Base-by-base conservation (phyloP, 495 filamentous ascomycete genomes). In the Entonaema liquescens region DNA sequence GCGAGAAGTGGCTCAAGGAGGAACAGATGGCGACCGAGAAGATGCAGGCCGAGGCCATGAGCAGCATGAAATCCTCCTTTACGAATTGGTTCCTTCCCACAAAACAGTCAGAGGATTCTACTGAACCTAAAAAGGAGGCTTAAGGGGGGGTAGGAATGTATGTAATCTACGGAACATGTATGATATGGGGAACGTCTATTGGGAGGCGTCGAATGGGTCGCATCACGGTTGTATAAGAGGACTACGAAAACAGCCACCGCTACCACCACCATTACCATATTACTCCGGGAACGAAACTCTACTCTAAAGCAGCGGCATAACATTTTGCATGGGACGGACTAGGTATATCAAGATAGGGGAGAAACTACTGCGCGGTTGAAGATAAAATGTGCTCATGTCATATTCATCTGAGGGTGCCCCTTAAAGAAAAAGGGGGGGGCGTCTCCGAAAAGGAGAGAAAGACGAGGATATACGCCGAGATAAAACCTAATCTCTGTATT, bases 1-100 rank as follows among this genome's bases (percentile, higher is more conserved):
- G 92, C 40, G 92, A 93, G 82, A 92, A 93, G 80, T 96, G 94
- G 93, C 83, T 98, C 73, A 92, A 91, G 83, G 94, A 98, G 80
- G 94, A 97, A 84, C 91, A 89, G 42, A 89, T 88, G 40, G 86
- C 91, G 67, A 89, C 92, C 79, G 93, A 97, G 85, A 94, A 92
- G 84, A 84, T 87, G 63, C 89, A 90, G 70, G 91, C 96, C 70
- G 93, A 97, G 81, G 89, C 90, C 78, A 95, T 97, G 92, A 91
- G 92, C 81, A 91, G 85, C 73, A 97, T 88, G 83, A 85, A 84
- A 76, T 79, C 78, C 28, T 83, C 80, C 57, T 84, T 88, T 56
- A 74, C 76, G 6, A 78, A 79, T 61, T 86, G 83, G 81, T 87
- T 88, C 70, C n/a, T 69, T n/a, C 56, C 73, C 31, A 40, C 71